Evolutionary conservation across 441 rosid genomes (phyloP).

Genomic region (Erodium trifolium): DNA sequence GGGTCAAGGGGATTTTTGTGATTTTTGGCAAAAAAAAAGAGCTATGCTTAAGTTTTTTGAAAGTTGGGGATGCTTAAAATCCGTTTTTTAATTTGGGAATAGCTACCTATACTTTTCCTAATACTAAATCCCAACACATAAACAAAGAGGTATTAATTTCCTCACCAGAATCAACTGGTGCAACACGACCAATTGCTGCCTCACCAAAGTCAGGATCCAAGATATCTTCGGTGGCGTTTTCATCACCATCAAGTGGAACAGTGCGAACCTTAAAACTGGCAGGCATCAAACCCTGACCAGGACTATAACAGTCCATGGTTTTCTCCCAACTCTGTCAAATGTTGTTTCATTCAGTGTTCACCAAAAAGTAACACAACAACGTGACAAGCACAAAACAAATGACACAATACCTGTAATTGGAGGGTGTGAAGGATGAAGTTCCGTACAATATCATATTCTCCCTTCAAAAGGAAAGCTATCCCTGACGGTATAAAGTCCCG

Average conservation of each 20-base stretch:
- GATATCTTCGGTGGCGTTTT: slow-evolving; percentile 66
- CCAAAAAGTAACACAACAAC: neutral
- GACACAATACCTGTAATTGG: slow-evolving; percentile 63
- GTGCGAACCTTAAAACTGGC: slow-evolving; percentile 92
- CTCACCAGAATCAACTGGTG: slow-evolving; percentile 70
- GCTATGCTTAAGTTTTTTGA: too few species aligned
- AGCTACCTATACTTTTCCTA: neutral
- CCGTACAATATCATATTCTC: slow-evolving; percentile 83
- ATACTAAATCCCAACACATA: neutral
- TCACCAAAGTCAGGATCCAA: slow-evolving; percentile 88
- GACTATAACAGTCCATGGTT: slow-evolving; percentile 95
- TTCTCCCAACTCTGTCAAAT: slow-evolving; percentile 82
- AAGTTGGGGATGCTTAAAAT: too few species aligned
- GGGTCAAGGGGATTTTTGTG: too few species aligned
- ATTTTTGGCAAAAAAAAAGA: too few species aligned
- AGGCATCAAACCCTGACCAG: slow-evolving; percentile 96
- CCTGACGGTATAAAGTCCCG: slow-evolving; percentile 92
- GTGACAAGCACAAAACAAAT: neutral
- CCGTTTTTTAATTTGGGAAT: too few species aligned
- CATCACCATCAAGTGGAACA: slow-evolving; percentile 62
- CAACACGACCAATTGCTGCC: slow-evolving; percentile 94
- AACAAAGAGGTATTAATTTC: neutral
- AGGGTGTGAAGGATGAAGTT: slow-evolving; percentile 91
- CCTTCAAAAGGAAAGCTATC: slow-evolving; percentile 84
- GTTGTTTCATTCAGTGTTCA: neutral